phyloP scores from a whole-genome alignment of 805 yeast genomes.

The Metschnikowia rubicola region DNA sequence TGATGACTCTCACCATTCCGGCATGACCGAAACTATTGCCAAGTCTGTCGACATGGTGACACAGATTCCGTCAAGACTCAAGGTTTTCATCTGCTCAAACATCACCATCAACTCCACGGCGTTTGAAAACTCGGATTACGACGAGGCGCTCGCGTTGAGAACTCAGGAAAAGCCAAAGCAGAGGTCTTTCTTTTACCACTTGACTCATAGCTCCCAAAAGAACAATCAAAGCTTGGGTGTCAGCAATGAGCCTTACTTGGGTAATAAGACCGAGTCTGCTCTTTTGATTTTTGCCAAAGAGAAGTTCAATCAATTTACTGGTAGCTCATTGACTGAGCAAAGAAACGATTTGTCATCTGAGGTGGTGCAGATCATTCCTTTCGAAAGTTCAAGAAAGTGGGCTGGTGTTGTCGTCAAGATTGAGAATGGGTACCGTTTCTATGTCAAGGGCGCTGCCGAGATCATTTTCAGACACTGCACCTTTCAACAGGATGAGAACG shows the following conservation, averaged over 20 bases:
- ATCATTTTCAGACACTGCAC: constrained; percentile 65
- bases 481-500: constrained; percentile 26
- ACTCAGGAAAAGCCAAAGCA: constrained; percentile 29
- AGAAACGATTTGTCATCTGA: constrained; percentile 23
- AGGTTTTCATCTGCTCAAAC: constrained; percentile 43
- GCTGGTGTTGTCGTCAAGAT: constrained; percentile 69
- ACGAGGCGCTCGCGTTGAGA: constrained; percentile 27
- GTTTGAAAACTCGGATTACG: constrained; percentile 62
- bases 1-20: constrained; percentile 39
- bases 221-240: constrained; percentile 17
- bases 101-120: constrained; percentile 84
- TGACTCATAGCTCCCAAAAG: constrained; percentile 19
- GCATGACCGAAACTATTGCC: constrained; percentile 24
- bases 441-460: constrained; percentile 94
- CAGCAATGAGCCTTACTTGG: constrained; percentile 63
- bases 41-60: constrained; percentile 23
- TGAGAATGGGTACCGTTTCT: constrained; percentile 53
- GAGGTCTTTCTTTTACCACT: constrained; percentile 26
- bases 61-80: constrained; percentile 21
- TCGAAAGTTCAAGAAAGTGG: constrained; percentile 92
- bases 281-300: constrained; percentile 64
- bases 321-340: constrained; percentile 42
- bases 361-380: constrained; percentile 75
- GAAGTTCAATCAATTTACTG: constrained; percentile 45
- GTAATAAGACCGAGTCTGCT: constrained; percentile 95